Evolutionary conservation across 257 asterid species (phyloP), one percentile per base, ranked within the genome.

Genomic region (Catharanthus roseus): DNA sequence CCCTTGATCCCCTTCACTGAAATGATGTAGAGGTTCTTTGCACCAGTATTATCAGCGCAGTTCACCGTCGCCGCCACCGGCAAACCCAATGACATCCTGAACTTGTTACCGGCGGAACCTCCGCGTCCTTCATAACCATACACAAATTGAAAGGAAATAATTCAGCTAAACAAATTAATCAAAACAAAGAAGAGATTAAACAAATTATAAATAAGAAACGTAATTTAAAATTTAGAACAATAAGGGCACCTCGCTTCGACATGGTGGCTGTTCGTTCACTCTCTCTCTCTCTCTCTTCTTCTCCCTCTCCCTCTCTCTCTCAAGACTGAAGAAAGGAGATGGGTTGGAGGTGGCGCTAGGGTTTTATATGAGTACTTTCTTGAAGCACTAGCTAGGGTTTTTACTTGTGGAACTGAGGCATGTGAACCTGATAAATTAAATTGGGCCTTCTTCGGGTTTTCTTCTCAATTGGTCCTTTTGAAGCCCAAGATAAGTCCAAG

Each of bases 41-140:
- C 93, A 12, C 91, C 89, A 26, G 95, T 84, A 83, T 84, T 88
- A 16, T 84, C 91, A 9, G 89, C 89, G 53, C 93, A 85, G 80
- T 87, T 87, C 76, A 88, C 89, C 47, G 91, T 86, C 68, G 92
- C 91, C 29, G 89, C 92, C 85, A 86, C 92, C 67, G 92, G 88
- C n/a, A 84, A 74, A 80, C 90, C 95, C 70, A 84, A 86, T 68
- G 88, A 88, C 95, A 86, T 84, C 71, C 92, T 67, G 68, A 84
- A 84, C 81, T 88, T 84, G 84, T 88, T 83, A 33, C 95, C 89
- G 3, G 95, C 90, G 60, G 87, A 76, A 45, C 90, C 90, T 82
- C 88, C 87, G 61, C 91, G 88, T 26, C 88, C 91, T 86, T 56
- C n/a, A 19, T 26, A 2, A 62, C 19, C 55, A 63, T 10, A 16